A percentile compares a stretch with the other conserved stretches of the same genome.
phyloP scores from a whole-genome alignment of 768 basidiomycete species.

The Calocera cornea region DNA sequence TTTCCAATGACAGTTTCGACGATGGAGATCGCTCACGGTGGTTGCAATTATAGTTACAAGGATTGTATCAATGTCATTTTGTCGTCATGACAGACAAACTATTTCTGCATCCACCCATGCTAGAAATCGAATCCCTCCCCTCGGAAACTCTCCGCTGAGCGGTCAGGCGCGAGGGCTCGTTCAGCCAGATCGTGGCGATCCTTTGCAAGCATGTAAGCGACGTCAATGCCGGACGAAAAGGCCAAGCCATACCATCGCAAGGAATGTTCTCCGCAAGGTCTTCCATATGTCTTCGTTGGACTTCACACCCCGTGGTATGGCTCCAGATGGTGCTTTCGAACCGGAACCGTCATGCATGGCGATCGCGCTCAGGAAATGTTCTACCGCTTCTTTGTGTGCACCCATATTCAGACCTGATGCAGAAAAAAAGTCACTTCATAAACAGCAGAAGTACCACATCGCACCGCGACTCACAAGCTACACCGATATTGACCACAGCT shows the following conservation, averaged over 20 bases:
- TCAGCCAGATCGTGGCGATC: slow-evolving; percentile 73
- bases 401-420: slow-evolving; percentile 95
- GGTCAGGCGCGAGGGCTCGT: slow-evolving; percentile 45
- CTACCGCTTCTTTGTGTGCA: slow-evolving; percentile 86
- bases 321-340: background rate
- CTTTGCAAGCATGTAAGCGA: slow-evolving; percentile 28
- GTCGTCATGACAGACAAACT: too few species aligned
- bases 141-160: slow-evolving; percentile 51
- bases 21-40: too few species aligned
- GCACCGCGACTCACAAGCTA: slow-evolving; percentile 59
- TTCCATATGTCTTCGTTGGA: slow-evolving; percentile 81
- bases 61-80: too few species aligned
- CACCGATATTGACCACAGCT: slow-evolving; percentile 95
- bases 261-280: slow-evolving; percentile 69
- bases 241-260: slow-evolving; percentile 51
- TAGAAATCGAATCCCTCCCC: slow-evolving; percentile 82
- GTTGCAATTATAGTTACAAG: too few species aligned
- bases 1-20: too few species aligned
- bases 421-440: too few species aligned
- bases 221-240: background rate
- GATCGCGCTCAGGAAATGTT: slow-evolving; percentile 82
- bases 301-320: slow-evolving; percentile 22
- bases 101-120: background rate
- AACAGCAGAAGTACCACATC: slow-evolving; percentile 5
- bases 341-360: slow-evolving; percentile 34